phyloP scores from a whole-genome alignment of 352 stramenopile species.

The Pythium apleroticum region DNA sequence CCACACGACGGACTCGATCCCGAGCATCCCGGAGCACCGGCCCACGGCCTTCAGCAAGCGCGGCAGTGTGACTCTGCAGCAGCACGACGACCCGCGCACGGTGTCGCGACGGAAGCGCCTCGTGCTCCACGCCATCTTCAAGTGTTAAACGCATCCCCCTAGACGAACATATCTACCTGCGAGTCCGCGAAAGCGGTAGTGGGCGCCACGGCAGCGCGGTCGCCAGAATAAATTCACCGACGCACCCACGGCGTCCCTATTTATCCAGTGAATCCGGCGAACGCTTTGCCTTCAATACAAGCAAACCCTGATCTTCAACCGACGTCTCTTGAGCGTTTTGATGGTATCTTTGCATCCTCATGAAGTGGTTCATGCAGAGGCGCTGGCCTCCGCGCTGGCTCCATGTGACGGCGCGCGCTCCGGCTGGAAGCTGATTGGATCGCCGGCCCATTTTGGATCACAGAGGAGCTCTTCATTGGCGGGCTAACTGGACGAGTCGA shows the following conservation, averaged over 20 bases:
- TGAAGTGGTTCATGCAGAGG: not conserved
- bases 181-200: not conserved
- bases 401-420: not conserved
- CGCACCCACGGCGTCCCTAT: constrained; percentile 1
- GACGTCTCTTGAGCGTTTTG: no score
- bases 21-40: constrained; percentile 1
- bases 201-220: not conserved
- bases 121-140: constrained; percentile 27
- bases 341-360: not conserved
- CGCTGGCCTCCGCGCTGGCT: not conserved
- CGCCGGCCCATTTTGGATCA: not conserved
- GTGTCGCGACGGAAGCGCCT: constrained; percentile 16
- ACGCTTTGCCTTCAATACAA: not conserved
- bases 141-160: no score
- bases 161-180: not conserved
- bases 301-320: not conserved
- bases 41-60: constrained; percentile 16
- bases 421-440: not conserved
- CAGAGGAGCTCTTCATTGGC: not conserved
- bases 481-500: not conserved
- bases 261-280: not conserved
- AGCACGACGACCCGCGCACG: constrained; percentile 18
- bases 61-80: not conserved
- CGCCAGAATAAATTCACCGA: not conserved
- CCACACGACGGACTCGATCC: constrained; percentile 8